Evolutionary conservation across 2,329 filamentous ascomycete genomes (phyloP).

Genomic region (Ophiostoma sp.): DNA sequence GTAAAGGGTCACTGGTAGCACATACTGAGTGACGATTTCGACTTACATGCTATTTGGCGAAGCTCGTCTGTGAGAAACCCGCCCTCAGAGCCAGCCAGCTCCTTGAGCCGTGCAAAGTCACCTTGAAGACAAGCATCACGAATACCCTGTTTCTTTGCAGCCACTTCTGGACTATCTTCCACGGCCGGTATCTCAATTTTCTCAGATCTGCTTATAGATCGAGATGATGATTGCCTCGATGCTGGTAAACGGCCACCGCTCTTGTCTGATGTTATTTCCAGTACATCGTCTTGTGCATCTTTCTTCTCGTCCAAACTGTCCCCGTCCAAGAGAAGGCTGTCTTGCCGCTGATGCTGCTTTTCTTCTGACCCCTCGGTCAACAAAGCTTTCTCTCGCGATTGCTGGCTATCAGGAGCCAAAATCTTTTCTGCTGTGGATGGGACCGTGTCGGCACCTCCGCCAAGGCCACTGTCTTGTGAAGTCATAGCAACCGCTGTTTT

Average conservation of each 20-base stretch:
- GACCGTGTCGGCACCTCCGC: neutral
- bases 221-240: neutral
- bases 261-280: neutral
- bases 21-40: too few relatives aligned
- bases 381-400: neutral
- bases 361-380: neutral
- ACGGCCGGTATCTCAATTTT: constrained; percentile 1
- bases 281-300: neutral
- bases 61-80: constrained; percentile 68
- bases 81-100: constrained; percentile 62
- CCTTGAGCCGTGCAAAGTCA: constrained; percentile 57
- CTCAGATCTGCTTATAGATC: constrained; percentile 6
- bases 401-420: neutral
- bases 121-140: constrained; percentile 59
- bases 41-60: constrained; percentile 76
- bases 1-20: constrained; percentile 4
- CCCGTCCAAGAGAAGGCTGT: neutral
- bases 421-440: neutral
- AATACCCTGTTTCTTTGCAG: constrained; percentile 49
- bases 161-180: neutral
- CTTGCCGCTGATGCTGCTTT: neutral
- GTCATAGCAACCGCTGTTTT: neutral
- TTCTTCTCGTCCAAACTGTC: neutral
- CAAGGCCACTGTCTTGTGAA: neutral
- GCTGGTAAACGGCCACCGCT: neutral